Conservation (phyloP, 208 protist genomes). For the Wallacemonas sp. region DNA sequence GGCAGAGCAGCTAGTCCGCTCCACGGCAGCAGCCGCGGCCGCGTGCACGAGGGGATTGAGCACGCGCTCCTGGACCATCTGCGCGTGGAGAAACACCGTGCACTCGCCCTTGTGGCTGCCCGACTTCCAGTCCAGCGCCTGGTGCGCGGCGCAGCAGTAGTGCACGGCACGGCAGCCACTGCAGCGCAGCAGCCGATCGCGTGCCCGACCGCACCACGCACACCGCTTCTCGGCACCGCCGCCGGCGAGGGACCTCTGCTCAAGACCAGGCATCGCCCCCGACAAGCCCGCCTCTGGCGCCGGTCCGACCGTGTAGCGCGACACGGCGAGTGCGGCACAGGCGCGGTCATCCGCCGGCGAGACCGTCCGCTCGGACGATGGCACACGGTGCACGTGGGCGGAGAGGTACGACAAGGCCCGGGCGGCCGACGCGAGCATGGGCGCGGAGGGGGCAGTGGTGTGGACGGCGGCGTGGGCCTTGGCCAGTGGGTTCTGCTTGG, state of each 20-base stretch:
- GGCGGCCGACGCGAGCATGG: slow-evolving; percentile 40
- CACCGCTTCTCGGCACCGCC: slow-evolving; percentile 22
- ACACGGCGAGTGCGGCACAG: not conserved
- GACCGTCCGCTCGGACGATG: not conserved
- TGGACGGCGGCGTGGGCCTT: slow-evolving; percentile 45
- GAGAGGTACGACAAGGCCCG: slow-evolving; percentile 48
- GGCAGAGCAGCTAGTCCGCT: not conserved
- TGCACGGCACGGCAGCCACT: slow-evolving; percentile 63
- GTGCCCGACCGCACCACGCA: slow-evolving; percentile 66
- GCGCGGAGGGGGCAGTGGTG: slow-evolving; percentile 29
- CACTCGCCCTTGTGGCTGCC: slow-evolving; percentile 62
- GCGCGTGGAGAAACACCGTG: slow-evolving; percentile 48
- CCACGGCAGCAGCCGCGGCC: no score
- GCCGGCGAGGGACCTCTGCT: not conserved
- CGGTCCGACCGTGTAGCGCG: slow-evolving; percentile 26
- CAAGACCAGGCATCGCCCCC: slow-evolving; percentile 3
- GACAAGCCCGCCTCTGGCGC: no score
- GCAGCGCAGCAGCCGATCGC: slow-evolving; percentile 68
- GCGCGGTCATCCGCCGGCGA: no score
- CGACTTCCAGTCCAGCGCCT: slow-evolving; percentile 75
- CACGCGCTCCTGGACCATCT: slow-evolving; percentile 43
- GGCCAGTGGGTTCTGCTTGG: slow-evolving; percentile 64
- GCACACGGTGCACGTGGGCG: slow-evolving; percentile 27
- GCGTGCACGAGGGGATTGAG: slow-evolving; percentile 30
- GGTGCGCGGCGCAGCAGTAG: slow-evolving; percentile 82